Percentiles rank a stretch among this genome's conserved stretches.
Evolutionary conservation across 805 yeast genomes (phyloP).

Genomic region (Huiozyma sinensis): DNA sequence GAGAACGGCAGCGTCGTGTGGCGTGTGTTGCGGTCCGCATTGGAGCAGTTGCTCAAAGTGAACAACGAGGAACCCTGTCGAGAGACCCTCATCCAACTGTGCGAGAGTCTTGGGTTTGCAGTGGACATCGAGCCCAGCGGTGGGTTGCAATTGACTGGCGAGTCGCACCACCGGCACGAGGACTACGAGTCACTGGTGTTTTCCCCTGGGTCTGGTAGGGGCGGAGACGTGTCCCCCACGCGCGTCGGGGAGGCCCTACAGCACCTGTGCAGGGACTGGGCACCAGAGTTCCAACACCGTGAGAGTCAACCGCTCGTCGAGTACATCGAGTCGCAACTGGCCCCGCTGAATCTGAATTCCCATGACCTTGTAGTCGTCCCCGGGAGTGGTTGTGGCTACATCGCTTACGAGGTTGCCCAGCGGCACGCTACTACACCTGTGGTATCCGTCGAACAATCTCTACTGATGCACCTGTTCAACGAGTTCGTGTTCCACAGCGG

Average conservation of each 20-base stretch:
- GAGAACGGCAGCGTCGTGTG: neutral
- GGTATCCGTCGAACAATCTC: slow-evolving; percentile 66
- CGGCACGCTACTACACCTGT: slow-evolving; percentile 37
- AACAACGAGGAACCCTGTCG: neutral
- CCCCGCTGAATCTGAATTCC: slow-evolving; percentile 20
- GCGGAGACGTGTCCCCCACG: neutral
- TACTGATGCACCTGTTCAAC: slow-evolving; percentile 64
- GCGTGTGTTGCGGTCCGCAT: neutral
- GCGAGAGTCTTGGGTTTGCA: neutral
- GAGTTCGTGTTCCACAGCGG: slow-evolving; percentile 38
- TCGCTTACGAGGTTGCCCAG: slow-evolving; percentile 50
- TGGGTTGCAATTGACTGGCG: neutral
- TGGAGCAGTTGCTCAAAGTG: neutral
- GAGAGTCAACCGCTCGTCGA: neutral
- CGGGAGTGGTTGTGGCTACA: slow-evolving; percentile 78
- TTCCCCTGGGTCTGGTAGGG: neutral
- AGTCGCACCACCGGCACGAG: neutral
- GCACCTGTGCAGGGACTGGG: slow-evolving; percentile 77
- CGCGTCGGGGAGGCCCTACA: slow-evolving; percentile 44
- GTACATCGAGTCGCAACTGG: neutral
- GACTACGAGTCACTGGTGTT: neutral
- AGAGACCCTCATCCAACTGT: neutral
- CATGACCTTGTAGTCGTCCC: slow-evolving; percentile 59
- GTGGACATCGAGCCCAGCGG: neutral
- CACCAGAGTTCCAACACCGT: neutral